Conservation (phyloP, 2,329 filamentous ascomycete genomes). For the Paramyrothecium sp. region DNA sequence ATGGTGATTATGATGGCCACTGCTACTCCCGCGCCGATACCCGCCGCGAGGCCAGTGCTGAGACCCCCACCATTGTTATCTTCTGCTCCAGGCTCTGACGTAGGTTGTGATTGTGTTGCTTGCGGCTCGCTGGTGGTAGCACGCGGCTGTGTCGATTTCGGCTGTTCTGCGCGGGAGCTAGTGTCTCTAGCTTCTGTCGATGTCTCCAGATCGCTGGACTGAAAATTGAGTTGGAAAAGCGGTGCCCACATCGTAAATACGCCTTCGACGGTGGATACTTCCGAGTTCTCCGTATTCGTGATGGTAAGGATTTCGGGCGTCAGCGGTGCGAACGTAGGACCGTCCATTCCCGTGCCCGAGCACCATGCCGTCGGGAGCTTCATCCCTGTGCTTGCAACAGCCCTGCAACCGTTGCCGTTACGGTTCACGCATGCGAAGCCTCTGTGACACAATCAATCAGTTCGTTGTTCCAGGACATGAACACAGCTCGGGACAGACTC, state of each 20-base stretch:
- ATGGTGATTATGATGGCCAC: too few relatives aligned
- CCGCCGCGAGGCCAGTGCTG: too few relatives aligned
- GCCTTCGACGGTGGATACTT: neutral
- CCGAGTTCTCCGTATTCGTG: too few relatives aligned
- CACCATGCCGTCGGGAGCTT: neutral
- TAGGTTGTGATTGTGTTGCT: too few relatives aligned
- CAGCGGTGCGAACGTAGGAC: too few relatives aligned
- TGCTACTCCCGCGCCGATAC: too few relatives aligned
- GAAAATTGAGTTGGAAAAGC: neutral
- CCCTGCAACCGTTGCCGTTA: neutral
- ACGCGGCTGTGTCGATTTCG: too few relatives aligned
- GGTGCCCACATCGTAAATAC: neutral
- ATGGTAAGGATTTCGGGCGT: too few relatives aligned
- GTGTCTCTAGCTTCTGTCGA: neutral
- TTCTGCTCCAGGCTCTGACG: too few relatives aligned
- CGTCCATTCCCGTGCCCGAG: neutral
- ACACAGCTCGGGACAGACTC: conserved; percentile 5
- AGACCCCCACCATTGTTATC: too few relatives aligned
- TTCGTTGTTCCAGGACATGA: neutral
- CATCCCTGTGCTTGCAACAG: neutral
- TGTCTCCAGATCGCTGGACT: neutral
- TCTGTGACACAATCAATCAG: neutral
- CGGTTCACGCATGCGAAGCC: neutral
- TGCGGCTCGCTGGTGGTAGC: too few relatives aligned
- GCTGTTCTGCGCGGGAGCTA: too few relatives aligned